Evolutionary conservation across 495 filamentous ascomycete genomes (phyloP), one percentile per base, ranked within the genome.

Genomic region (Patellaria atrata): DNA sequence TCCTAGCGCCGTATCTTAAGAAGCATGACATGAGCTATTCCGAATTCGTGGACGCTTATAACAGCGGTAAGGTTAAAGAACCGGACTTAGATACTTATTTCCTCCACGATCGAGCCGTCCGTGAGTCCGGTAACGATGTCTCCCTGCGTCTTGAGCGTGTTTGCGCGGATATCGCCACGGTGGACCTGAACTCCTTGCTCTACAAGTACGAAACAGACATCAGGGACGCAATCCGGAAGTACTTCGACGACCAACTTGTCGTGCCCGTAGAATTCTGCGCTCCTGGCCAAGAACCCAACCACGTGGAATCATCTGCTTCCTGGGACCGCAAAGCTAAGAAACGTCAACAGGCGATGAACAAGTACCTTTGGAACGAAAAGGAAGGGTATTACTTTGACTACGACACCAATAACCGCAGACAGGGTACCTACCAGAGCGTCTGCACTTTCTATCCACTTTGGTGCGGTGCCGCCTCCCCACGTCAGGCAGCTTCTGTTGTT

Each of bases 311-410:
- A n/a, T 26, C 23, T n/a, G 23, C 23, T 8, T 26, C n/a, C n/a
- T 26, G 23, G 23, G 23, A 26, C 23, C 23, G 23, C 9, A 26
- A 26, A n/a, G 23, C 23, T 8, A 26, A n/a, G 23, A 8, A 8
- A n/a, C 23, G 23, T 8, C 8, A 26, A n/a, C 9, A 26, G 23
- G 9, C 9, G 8, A 26, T 26, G 9, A n/a, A 26, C 23, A 26
- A 26, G 23, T 26, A 26, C 23, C 23, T 26, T n/a, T 26, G 23
- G 23, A n/a, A 26, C 23, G 23, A 8, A n/a, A n/a, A 26, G 23
- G n/a, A 26, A n/a, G 23, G 23, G 9, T 8, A 8, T 8, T 26
- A 26, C 23, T 26, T 26, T 26, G 23, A 26, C 23, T 26, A 26
- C 23, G n/a, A 26, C 23, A 26, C 23, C 23, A 26, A 26, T 8